Conservation (phyloP, 1,284 basidiomycete species). For the Trichosporon asahii region DNA sequence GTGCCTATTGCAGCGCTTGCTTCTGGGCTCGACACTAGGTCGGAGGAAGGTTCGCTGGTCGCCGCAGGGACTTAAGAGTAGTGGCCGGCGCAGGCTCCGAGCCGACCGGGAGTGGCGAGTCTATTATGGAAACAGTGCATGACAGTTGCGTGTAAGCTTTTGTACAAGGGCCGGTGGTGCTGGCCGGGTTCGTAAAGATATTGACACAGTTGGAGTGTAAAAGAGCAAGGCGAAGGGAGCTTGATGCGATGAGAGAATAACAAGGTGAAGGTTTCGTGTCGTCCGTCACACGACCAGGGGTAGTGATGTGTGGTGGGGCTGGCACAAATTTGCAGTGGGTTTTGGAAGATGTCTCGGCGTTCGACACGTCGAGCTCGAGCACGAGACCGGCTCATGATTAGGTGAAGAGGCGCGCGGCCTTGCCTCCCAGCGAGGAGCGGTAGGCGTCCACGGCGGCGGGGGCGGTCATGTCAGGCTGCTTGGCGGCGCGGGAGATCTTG, state of each 20-base stretch:
- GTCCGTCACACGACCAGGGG: slow-evolving; percentile 9
- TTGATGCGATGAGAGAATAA: background rate
- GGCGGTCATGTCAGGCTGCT: background rate
- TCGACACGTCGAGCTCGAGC: background rate
- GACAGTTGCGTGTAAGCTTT: background rate
- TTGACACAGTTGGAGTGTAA: background rate
- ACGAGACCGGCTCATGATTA: background rate
- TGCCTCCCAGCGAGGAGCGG: background rate
- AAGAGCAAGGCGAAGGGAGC: background rate
- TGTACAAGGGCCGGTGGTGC: background rate
- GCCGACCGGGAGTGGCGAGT: slow-evolving; percentile 1
- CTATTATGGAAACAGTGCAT: slow-evolving; percentile 6
- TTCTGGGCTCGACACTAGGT: background rate
- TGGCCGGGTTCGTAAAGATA: background rate
- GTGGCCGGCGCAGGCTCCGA: background rate
- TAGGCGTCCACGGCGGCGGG: slow-evolving; percentile 1
- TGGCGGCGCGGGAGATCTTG: slow-evolving; percentile 2
- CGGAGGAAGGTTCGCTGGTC: background rate
- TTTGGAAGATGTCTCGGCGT: background rate
- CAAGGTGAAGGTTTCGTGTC: background rate
- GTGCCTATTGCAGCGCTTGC: too few species aligned
- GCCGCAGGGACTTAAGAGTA: background rate
- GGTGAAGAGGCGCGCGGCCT: background rate
- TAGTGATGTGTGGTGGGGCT: background rate
- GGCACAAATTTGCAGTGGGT: background rate